Base-by-base conservation (phyloP, 2,329 filamentous ascomycete species). In the Amesomyces nigricolor region DNA sequence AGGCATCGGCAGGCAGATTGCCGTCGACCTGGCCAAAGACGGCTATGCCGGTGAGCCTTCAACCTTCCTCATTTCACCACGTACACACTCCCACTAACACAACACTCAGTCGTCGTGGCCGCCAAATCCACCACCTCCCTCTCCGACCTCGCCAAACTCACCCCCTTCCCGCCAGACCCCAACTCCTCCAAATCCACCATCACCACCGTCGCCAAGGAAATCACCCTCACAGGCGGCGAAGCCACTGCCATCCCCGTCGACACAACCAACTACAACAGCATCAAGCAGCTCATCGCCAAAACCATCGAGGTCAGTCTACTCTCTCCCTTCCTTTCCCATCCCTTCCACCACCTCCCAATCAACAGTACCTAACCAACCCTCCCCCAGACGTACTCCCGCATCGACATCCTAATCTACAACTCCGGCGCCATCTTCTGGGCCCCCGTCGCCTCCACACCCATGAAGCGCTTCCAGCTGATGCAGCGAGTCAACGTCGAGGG, bases 391-490 rank as follows among this genome's bases (percentile, higher is more conserved):
- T 86, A 87, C 63, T 77, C 78, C 43, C 79, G 79, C 19, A 73
- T 95, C 3, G 88, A 94, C 66, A 85, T 87, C 0, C 71, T 95
- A 2, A 70, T 94, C 47, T 95, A 95, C 75, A 95, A 94, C 68
- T 85, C 86, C 0, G 89, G 89, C 40, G 89, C 89, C 2, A 91
- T 95, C 62, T 94, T 86, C 85, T 92, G 89, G 88, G 80, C 86
- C 0, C 79, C 86, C 1, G 82, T 95, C 0, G 79, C 84, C 50
- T 80, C 84, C 46, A 92, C 88, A 0, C 85, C 87, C 0, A 73
- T 87, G 61, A 87, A 86, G 69, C 79, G 88, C n/a, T 92, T 89
- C 72, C 82, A 84, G 67, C 79, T 87, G 61, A 89, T 91, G 85
- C 87, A 91, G 71, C 75, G 77, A 58, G 81, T 91, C 59, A 91